Conservation (phyloP, 2,329 filamentous ascomycete species). For the Colletotrichum endophyticum region DNA sequence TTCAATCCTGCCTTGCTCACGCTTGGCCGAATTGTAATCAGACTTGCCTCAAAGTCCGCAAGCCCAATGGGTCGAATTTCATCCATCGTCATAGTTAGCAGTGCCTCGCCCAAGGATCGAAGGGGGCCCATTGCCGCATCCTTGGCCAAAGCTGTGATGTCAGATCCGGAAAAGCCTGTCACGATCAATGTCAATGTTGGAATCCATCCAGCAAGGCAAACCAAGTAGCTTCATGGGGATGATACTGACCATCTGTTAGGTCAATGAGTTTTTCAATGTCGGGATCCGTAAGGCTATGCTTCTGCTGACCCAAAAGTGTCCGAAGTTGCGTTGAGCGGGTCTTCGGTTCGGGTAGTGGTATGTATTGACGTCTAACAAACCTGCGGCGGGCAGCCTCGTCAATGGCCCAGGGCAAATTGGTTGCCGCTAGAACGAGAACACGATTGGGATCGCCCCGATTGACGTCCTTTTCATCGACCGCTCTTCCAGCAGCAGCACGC, state of each 20-base stretch:
- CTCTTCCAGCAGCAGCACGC: conserved; percentile 86
- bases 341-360: conserved; percentile 85
- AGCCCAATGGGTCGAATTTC: conserved; percentile 88
- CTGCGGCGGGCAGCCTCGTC: conserved; percentile 91
- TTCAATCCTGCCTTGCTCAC: conserved; percentile 85
- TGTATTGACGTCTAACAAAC: conserved; percentile 95
- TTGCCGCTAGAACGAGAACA: conserved; percentile 92
- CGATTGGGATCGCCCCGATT: conserved; percentile 81
- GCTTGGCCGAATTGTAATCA: conserved; percentile 85
- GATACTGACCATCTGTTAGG: conserved; percentile 77
- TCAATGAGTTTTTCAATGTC: conserved; percentile 79
- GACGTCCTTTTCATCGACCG: conserved; percentile 69
- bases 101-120: conserved; percentile 84
- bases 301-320: conserved; percentile 84
- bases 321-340: conserved; percentile 81
- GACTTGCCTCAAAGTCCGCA: conserved; percentile 81
- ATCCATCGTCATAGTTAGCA: conserved; percentile 92
- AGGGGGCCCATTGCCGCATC: conserved; percentile 98
- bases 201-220: background rate
- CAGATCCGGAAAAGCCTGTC: conserved; percentile 93
- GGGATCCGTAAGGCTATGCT: conserved; percentile 73
- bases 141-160: conserved; percentile 95
- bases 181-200: background rate
- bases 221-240: background rate
- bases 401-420: conserved; percentile 96